Evolutionary conservation across 176 grass and related monocot species (phyloP), one percentile per base, ranked within the genome.

Genomic region (Carex cristatella): DNA sequence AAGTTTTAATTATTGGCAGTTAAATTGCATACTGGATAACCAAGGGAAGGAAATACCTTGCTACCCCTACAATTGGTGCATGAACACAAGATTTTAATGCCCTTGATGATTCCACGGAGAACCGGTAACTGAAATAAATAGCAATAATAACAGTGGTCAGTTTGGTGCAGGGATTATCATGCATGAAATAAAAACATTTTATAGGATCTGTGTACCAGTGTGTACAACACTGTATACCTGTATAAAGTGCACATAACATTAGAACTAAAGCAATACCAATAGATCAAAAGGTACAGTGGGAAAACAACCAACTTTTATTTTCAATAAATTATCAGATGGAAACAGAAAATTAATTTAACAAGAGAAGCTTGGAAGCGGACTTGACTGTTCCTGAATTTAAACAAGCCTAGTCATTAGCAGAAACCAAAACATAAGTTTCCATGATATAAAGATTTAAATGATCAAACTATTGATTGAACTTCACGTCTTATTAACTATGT

Each of bases 71-170:
- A 81, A 65, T 65, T 44, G 60, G 79, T 64, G 54, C 79, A 81
- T n/a, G 56, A 81, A 35, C 79, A 81, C 35, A 81, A 30, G 58
- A 81, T 81, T 81, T 65, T 81, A 65, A 19, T 65, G 35, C 79
- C 79, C 61, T 81, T 81, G 61, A 81, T 81, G 19, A 81, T 65
- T 40, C 79, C 79, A 81, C 10, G 59, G 14, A 81, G 79, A 7
- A 64, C 79, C 19, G 79, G 79, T 81, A 81, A 81, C 79, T 81
- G 40, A 44, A 61, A 81, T 5, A 33, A 33, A 57, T 37, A 79
- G 74, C 49, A 79, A 79, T 79, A 37, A 33, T 56, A 57, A 51
- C 4, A 56, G 13, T 79, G 5, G 49, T 79, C 74, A 79, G 28
- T 58, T 79, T 33, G 74, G 27, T 56, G 28, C 53, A 79, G 53